Evolutionary conservation across 768 basidiomycete species (phyloP), one percentile per base, ranked within the genome.

Genomic region (Lactarius psammicola): DNA sequence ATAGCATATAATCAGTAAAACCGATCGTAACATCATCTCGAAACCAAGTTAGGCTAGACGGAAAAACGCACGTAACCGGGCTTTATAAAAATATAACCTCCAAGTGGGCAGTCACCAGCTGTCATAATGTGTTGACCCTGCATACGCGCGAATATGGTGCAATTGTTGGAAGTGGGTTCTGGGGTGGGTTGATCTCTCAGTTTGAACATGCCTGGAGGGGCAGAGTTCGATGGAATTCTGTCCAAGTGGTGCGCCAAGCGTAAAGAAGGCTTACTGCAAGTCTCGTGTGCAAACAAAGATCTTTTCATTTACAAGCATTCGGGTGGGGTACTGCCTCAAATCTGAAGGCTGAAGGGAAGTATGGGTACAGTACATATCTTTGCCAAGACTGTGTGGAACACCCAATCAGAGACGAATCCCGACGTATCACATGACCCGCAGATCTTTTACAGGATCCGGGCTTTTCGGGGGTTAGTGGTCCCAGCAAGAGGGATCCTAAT

Each of bases 381-480:
- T 31, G 54, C 54, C 54, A 28, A 28, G 54, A 30, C 30, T 7
- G 8, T 26, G 6, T 13, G 11, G 15, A 31, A 54, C 28, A 30
- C 28, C n/a, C 28, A 28, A 30, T 31, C n/a, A 55, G 26, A 30
- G 28, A 31, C n/a, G n/a, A n/a, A n/a, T n/a, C n/a, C n/a, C n/a
- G n/a, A n/a, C n/a, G n/a, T n/a, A 26, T 11, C 49, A 51, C 49
- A n/a, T 26, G n/a, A 51, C n/a, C 49, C n/a, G 9, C 2, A 1
- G 15, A n/a, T n/a, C n/a, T n/a, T n/a, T n/a, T n/a, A n/a, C n/a
- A n/a, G 46, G 46, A 20, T 31, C 58, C 58, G 58, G 13, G 58
- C 58, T 59, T 28, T n/a, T 40, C 58, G 58, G 42, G 17, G n/a
- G n/a, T n/a, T n/a, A n/a, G n/a, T n/a, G n/a, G n/a, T n/a, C n/a